Conservation (phyloP, 805 yeast genomes). For the Saccharomycopsis fodiens region DNA sequence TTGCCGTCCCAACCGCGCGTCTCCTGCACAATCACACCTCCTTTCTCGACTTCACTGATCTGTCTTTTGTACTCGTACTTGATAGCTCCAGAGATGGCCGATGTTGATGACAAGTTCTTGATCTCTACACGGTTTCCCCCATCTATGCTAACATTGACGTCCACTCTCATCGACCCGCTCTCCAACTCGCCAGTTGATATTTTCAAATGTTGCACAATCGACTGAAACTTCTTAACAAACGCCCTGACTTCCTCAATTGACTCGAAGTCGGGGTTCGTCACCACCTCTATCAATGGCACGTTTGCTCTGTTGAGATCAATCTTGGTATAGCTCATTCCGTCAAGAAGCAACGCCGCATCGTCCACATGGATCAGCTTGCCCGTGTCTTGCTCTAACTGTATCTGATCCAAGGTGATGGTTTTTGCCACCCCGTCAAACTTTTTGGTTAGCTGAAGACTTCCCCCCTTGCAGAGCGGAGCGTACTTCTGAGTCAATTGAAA, state of each 20-base stretch:
- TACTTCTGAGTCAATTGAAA: constrained; percentile 92
- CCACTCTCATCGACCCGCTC: constrained; percentile 91
- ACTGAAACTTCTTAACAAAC: constrained; percentile 76
- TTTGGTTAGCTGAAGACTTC: constrained; percentile 41
- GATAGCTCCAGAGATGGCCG: constrained; percentile 73
- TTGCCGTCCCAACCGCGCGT: constrained; percentile 92
- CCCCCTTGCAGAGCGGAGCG: constrained; percentile 69
- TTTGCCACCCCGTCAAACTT: constrained; percentile 50
- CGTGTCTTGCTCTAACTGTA: constrained; percentile 94
- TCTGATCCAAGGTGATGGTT: constrained; percentile 58
- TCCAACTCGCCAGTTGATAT: constrained; percentile 89
- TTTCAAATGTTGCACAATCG: constrained; percentile 55
- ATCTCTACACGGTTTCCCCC: constrained; percentile 70
- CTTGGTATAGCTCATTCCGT: constrained; percentile 26
- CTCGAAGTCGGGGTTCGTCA: constrained; percentile 81
- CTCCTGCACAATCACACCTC: constrained; percentile 37
- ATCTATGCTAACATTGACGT: constrained; percentile 82
- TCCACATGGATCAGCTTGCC: constrained; percentile 64
- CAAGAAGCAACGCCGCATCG: constrained; percentile 19
- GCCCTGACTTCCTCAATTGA: constrained; percentile 60
- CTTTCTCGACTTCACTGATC: constrained; percentile 35
- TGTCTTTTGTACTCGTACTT: constrained; percentile 71
- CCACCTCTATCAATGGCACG: constrained; percentile 82
- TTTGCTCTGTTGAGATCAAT: constrained; percentile 82
- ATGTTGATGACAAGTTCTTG: constrained; percentile 79